Evolutionary conservation across 768 basidiomycete species (phyloP).

Genomic region (Suillus weaverae): DNA sequence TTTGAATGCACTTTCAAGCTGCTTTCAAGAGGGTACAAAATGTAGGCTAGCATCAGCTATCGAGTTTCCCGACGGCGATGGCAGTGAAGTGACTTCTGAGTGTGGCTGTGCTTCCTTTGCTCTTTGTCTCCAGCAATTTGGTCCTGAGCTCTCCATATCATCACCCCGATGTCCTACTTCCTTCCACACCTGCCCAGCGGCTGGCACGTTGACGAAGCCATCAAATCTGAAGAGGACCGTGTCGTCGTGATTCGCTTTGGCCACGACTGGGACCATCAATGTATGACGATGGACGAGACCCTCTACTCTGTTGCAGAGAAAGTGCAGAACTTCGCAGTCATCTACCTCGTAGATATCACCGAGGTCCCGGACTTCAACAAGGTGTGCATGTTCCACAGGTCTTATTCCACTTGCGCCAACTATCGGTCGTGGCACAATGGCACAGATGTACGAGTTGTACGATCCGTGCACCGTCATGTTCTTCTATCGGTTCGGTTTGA

Average conservation of each 20-base stretch:
- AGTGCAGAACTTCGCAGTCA: conserved; percentile 98
- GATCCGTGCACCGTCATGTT: conserved; percentile 98
- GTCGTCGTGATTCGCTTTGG: conserved; percentile 95
- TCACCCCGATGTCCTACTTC: conserved; percentile 77
- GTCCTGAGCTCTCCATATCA: background rate
- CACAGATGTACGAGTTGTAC: conserved; percentile 97
- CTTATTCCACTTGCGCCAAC: background rate
- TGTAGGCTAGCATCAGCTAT: too few species aligned
- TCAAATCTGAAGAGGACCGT: conserved; percentile 96
- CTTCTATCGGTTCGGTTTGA: conserved; percentile 80
- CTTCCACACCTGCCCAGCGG: conserved; percentile 86
- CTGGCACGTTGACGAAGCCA: conserved; percentile 99
- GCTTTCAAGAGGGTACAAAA: too few species aligned
- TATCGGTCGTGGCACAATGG: conserved; percentile 1
- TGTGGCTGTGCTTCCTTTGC: background rate
- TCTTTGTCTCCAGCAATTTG: background rate
- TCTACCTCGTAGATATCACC: conserved; percentile 93
- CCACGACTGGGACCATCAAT: conserved; percentile 89
- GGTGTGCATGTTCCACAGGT: conserved; percentile 39
- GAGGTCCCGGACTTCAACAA: conserved; percentile 99
- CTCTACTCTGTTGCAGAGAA: conserved; percentile 90
- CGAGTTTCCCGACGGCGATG: too few species aligned
- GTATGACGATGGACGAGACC: conserved; percentile 99
- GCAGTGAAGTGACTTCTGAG: background rate
- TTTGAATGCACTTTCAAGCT: background rate